Conservation (phyloP, 2,329 filamentous ascomycete species). For the Tolypocladium amazonense region DNA sequence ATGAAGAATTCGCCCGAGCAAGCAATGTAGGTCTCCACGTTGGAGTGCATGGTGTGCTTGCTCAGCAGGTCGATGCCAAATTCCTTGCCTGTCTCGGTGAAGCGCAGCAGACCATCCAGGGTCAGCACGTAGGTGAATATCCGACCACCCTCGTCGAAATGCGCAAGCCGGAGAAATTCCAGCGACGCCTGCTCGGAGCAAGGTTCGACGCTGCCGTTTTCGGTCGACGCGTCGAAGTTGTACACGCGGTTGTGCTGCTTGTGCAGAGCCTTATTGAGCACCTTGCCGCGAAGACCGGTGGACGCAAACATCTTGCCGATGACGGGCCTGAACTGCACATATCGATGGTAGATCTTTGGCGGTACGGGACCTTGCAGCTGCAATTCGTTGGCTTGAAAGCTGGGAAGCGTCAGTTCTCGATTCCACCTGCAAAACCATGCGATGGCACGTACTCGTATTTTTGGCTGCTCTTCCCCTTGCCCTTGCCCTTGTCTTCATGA, state of each 20-base stretch:
- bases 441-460: constrained; percentile 63
- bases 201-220: constrained; percentile 56
- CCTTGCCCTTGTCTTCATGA: neutral
- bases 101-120: constrained; percentile 74
- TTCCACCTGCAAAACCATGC: neutral
- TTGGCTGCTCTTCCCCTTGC: constrained; percentile 33
- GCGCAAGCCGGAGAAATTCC: constrained; percentile 75
- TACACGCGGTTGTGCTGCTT: constrained; percentile 86
- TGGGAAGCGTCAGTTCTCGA: constrained; percentile 19
- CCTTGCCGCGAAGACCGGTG: constrained; percentile 63
- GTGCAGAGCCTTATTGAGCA: constrained; percentile 77
- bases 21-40: constrained; percentile 84
- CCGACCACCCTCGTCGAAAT: constrained; percentile 76
- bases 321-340: constrained; percentile 85
- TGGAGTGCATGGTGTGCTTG: constrained; percentile 95
- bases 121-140: constrained; percentile 90
- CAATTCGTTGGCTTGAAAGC: constrained; percentile 88
- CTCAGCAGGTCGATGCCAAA: constrained; percentile 88
- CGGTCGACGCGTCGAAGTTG: constrained; percentile 70
- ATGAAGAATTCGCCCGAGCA: constrained; percentile 92
- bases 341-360: constrained; percentile 73
- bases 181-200: constrained; percentile 62
- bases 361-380: constrained; percentile 80
- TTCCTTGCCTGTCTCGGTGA: constrained; percentile 92
- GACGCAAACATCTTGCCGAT: constrained; percentile 81